These are phyloP conservation scores for Mollisia scopiformis DNA, from an alignment of 2,329 filamentous ascomycete genomes.

Conservation along the genomic window DNA sequence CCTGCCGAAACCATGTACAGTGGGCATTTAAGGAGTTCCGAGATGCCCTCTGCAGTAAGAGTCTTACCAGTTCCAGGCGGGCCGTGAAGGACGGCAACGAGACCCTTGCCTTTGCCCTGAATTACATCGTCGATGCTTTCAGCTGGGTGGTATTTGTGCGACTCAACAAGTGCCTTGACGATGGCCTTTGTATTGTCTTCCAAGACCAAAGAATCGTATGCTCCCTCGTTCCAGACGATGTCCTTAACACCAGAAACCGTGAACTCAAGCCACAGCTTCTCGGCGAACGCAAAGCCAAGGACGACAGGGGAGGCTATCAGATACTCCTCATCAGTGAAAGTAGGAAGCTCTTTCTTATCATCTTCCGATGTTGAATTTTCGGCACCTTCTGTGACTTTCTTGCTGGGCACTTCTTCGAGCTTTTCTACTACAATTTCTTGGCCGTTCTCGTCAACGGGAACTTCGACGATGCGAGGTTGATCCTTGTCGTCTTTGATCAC, in stretches of 20 bases:
- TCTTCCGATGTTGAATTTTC: constrained; percentile 25
- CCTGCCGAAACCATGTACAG: constrained; percentile 83
- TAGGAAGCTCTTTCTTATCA: constrained; percentile 42
- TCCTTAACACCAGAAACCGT: constrained; percentile 77
- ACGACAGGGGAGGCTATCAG: constrained; percentile 83
- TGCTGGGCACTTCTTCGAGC: constrained; percentile 54
- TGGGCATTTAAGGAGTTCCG: constrained; percentile 79
- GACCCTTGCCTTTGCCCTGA: constrained; percentile 82
- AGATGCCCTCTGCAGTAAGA: constrained; percentile 83
- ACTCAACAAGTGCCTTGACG: constrained; percentile 81
- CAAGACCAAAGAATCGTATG: constrained; percentile 82
- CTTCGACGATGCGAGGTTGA: constrained; percentile 51
- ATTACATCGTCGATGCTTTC: constrained; percentile 84
- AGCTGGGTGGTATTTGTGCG: constrained; percentile 80
- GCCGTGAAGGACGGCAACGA: constrained; percentile 81
- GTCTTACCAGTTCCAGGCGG: constrained; percentile 90
- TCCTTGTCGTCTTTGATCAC: constrained; percentile 50
- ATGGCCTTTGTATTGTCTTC: constrained; percentile 63
- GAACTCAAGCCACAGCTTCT: constrained; percentile 91
- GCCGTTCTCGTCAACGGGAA: constrained; percentile 58
- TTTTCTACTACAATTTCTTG: constrained; percentile 58
- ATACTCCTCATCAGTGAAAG: constrained; percentile 82
- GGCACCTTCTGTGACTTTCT: constrained; percentile 28
- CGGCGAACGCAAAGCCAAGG: constrained; percentile 82
- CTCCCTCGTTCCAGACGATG: constrained; percentile 82